These are phyloP conservation scores for Metarhizium brunneum DNA, from an alignment of 2,329 filamentous ascomycete species.

Conservation along the genomic window DNA sequence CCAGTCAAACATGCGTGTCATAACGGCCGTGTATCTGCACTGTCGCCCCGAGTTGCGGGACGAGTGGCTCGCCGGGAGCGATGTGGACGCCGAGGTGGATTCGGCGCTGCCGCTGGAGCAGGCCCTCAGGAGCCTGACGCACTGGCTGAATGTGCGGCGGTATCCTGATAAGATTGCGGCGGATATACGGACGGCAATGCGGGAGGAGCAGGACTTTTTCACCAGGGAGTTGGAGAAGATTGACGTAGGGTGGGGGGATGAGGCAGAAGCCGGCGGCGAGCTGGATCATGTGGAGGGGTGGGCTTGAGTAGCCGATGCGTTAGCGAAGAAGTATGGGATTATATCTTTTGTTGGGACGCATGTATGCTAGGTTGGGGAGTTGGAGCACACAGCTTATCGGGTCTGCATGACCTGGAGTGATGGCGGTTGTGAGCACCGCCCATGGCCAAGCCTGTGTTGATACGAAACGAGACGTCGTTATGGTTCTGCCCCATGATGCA, in stretches of 20 bases:
- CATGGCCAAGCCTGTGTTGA: no score
- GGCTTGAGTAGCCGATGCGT: slow-evolving; percentile 5
- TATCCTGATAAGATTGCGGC: slow-evolving; percentile 71
- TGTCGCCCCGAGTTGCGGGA: slow-evolving; percentile 87
- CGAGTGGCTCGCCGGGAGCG: slow-evolving; percentile 86
- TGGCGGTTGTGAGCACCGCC: no score
- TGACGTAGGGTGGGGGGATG: slow-evolving; percentile 43
- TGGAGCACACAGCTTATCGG: no score
- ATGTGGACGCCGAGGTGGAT: slow-evolving; percentile 90
- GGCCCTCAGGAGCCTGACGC: slow-evolving; percentile 76
- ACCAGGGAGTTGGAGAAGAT: slow-evolving; percentile 66
- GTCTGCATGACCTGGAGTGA: no score
- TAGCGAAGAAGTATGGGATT: no score
- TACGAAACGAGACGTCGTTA: no score
- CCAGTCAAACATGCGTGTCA: slow-evolving; percentile 96
- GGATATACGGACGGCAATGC: slow-evolving; percentile 47
- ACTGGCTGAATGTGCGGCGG: slow-evolving; percentile 83
- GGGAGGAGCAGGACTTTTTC: slow-evolving; percentile 74
- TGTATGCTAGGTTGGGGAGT: no score
- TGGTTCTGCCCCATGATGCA: no score
- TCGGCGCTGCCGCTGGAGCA: slow-evolving; percentile 88
- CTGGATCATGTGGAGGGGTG: slow-evolving; percentile 24
- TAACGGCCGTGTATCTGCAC: slow-evolving; percentile 91
- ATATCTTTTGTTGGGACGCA: no score
- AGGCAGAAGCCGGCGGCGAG: slow-evolving; percentile 23